These are phyloP conservation scores for Ramaria rubella DNA, from an alignment of 768 basidiomycete genomes.

Conservation along the genomic window DNA sequence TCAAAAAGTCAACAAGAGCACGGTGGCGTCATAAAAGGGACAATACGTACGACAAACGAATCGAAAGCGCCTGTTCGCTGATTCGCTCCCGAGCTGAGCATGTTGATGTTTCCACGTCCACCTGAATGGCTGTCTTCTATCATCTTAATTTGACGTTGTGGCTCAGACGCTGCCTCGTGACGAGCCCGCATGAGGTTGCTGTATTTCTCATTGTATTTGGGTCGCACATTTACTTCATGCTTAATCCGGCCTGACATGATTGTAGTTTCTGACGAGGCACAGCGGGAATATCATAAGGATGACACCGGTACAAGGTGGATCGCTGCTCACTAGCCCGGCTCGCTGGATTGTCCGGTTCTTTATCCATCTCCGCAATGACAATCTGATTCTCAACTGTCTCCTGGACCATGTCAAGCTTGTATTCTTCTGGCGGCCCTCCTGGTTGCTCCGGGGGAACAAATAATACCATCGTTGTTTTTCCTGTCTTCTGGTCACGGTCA, in stretches of 20 bases:
- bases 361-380: slow-evolving; percentile 77
- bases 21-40: not conserved
- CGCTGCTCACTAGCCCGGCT: slow-evolving; percentile 21
- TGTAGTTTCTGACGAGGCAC: slow-evolving; percentile 11
- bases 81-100: slow-evolving; percentile 45
- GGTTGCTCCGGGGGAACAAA: slow-evolving; percentile 31
- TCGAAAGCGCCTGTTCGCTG: slow-evolving; percentile 40
- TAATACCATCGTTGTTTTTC: slow-evolving; percentile 52
- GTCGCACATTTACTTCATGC: slow-evolving; percentile 71
- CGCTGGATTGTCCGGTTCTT: slow-evolving; percentile 44
- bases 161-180: slow-evolving; percentile 59
- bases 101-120: slow-evolving; percentile 68
- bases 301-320: not conserved
- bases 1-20: not conserved
- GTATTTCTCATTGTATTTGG: slow-evolving; percentile 61
- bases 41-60: slow-evolving; percentile 54
- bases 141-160: slow-evolving; percentile 56
- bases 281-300: not conserved
- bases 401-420: slow-evolving; percentile 85
- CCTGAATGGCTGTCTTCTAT: slow-evolving; percentile 68
- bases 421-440: slow-evolving; percentile 43
- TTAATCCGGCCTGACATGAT: slow-evolving; percentile 67
- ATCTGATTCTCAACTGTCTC: slow-evolving; percentile 80
- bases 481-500: slow-evolving; percentile 36
- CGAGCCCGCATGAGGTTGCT: slow-evolving; percentile 67